Evolutionary conservation across 805 yeast species (phyloP).

Genomic region (Saturnispora galanensis): DNA sequence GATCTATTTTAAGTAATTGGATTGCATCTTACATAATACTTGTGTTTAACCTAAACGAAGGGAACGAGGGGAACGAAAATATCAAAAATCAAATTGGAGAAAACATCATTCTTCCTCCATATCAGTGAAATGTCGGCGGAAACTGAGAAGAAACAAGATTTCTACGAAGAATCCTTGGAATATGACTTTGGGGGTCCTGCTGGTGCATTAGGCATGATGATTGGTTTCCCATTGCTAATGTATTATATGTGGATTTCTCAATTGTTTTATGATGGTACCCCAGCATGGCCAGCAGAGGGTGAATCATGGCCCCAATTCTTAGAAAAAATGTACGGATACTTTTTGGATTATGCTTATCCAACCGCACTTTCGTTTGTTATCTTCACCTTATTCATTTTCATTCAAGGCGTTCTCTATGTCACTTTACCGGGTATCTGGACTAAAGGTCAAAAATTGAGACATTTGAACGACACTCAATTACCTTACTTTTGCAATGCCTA

Average conservation of each 20-base stretch:
- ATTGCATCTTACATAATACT: too few species aligned
- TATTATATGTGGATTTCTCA: conserved; percentile 94
- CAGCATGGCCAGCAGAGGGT: conserved; percentile 56
- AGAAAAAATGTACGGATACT: conserved; percentile 33
- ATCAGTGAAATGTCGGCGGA: background rate
- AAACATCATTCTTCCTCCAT: too few species aligned
- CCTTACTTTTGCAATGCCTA: conserved; percentile 93
- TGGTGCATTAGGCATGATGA: conserved; percentile 87
- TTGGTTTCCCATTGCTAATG: conserved; percentile 89
- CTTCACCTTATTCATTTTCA: conserved; percentile 57
- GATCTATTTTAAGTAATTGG: too few species aligned
- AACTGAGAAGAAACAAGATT: background rate
- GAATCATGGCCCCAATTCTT: conserved; percentile 46
- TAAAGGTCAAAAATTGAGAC: conserved; percentile 86
- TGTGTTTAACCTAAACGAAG: background rate
- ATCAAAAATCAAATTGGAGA: background rate
- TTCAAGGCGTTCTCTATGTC: conserved; percentile 68
- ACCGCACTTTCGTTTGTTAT: conserved; percentile 52
- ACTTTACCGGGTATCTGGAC: conserved; percentile 91
- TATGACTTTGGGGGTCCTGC: conserved; percentile 91
- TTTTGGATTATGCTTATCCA: conserved; percentile 49
- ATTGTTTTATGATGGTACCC: conserved; percentile 61
- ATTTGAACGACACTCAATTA: conserved; percentile 67
- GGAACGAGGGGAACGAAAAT: conserved; percentile 2
- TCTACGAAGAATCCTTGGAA: conserved; percentile 26